phyloP scores from a whole-genome alignment of 768 basidiomycete species.

The Tylopilus plumbeoviolaceoides region DNA sequence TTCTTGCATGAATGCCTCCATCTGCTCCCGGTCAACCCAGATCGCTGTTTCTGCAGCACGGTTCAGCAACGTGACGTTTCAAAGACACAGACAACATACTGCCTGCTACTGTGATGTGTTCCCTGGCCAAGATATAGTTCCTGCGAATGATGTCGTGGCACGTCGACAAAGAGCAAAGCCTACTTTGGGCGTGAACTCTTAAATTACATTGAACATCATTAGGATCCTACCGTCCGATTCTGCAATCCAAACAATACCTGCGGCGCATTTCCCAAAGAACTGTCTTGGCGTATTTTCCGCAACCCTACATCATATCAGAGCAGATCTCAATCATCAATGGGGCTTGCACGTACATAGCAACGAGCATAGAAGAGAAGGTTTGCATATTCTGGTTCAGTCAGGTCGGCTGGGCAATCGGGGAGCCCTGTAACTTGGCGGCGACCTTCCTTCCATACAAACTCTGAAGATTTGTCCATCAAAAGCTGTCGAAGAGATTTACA shows the following conservation, averaged over 20 bases:
- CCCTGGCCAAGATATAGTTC: neutral
- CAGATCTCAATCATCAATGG: accelerated
- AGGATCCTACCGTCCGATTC: neutral
- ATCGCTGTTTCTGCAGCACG: neutral
- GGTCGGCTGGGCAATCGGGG: neutral
- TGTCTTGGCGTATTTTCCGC: constrained; percentile 3
- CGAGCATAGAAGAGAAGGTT: neutral
- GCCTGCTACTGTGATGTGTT: neutral
- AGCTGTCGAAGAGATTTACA: neutral
- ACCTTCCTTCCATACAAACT: neutral
- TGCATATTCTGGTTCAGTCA: constrained; percentile 1
- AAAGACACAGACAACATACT: neutral
- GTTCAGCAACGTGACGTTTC: neutral
- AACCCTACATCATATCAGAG: constrained; percentile 2
- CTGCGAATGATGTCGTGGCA: neutral
- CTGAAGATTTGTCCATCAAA: neutral
- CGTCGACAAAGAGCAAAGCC: neutral
- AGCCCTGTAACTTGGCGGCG: neutral
- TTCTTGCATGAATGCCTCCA: neutral
- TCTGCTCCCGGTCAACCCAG: constrained; percentile 6
- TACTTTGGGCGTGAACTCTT: neutral
- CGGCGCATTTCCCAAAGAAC: constrained; percentile 12
- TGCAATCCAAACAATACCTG: constrained; percentile 13
- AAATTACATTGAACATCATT: neutral
- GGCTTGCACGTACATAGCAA: neutral